Evolutionary conservation across 2,329 filamentous ascomycete genomes (phyloP), one percentile per base, ranked within the genome.

Genomic region (Chlorencoelia australis): DNA sequence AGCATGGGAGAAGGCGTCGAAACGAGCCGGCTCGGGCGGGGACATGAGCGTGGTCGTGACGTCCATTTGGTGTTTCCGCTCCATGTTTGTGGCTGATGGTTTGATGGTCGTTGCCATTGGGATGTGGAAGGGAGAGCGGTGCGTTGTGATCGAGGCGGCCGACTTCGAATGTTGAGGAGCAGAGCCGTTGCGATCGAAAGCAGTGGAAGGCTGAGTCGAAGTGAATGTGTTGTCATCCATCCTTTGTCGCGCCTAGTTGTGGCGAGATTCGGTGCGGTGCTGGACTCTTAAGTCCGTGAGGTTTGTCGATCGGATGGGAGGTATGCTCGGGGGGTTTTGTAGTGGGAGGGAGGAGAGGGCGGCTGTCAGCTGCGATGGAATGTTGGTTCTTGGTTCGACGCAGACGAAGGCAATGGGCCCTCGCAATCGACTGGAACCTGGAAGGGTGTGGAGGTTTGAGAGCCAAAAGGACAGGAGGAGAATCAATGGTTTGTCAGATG

Each of bases 31-130:
- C 24, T 77, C 73, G 15, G 74, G 74, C 20, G 75, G 75, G 15
- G 75, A 79, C 67, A 79, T 75, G 40, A 79, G 60, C 42, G 62
- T 75, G 59, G 68, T 62, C 35, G 43, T 35, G 19, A 48, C 41
- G 9, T 50, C 44, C 39, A 52, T 49, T 22, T 38, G 39, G 29
- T 40, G 39, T 30, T 52, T 49, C 33, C 31, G 46, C 11, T 49
- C 42, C 47, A 52, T 50, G 20, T 43, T 49, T 34, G 40, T 39
- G 11, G 42, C 10, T n/a, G n/a, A 26, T 34, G 35, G 42, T 38
- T 49, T 47, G 42, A 43, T 45, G 31, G 22, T 35, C 17, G 47
- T 40, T 29, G 45, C 35, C 35, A 49, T 50, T 33, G 44, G 33
- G 30, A 46, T 46, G 43, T 44, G 40, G 13, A 33, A 33, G 13